Conservation (phyloP, 345 rosid genomes). For the Arabidopsis suecica region DNA sequence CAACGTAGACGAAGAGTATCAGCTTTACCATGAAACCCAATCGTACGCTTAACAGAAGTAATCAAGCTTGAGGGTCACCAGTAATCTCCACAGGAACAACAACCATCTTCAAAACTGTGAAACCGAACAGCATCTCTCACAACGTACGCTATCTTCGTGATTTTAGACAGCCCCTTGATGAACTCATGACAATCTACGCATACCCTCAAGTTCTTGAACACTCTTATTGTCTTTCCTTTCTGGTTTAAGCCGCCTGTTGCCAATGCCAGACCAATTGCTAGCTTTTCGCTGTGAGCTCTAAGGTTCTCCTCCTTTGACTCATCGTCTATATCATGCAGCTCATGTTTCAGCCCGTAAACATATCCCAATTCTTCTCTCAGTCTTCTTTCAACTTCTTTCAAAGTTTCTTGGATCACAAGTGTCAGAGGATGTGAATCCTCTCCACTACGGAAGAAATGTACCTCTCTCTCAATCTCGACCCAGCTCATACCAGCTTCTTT, state of each 20-base stretch:
- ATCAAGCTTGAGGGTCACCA: slow-evolving; percentile 50
- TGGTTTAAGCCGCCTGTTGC: slow-evolving; percentile 50
- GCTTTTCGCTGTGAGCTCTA: slow-evolving; percentile 83
- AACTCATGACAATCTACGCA: slow-evolving; percentile 87
- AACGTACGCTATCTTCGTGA: slow-evolving; percentile 53
- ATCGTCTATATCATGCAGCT: slow-evolving; percentile 74
- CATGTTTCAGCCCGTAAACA: slow-evolving; percentile 54
- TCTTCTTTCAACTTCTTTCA: slow-evolving; percentile 70
- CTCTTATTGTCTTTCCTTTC: slow-evolving; percentile 54
- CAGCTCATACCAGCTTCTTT: slow-evolving; percentile 87
- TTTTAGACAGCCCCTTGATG: slow-evolving; percentile 71
- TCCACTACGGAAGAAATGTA: slow-evolving; percentile 65
- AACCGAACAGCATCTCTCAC: slow-evolving; percentile 89
- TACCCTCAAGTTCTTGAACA: slow-evolving; percentile 85
- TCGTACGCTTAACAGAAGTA: neutral
- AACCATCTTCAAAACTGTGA: slow-evolving; percentile 74
- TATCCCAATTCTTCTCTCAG: slow-evolving; percentile 77
- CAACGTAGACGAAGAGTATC: neutral
- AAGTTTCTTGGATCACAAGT: slow-evolving; percentile 52
- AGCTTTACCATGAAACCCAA: slow-evolving; percentile 3
- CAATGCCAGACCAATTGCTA: slow-evolving; percentile 83
- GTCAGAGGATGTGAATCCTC: slow-evolving; percentile 62
- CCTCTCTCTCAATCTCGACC: slow-evolving; percentile 77
- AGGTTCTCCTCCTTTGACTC: slow-evolving; percentile 78
- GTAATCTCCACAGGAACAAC: slow-evolving; percentile 70